phyloP scores from a whole-genome alignment of 2,329 filamentous ascomycete genomes.

The Pseudogymnoascus sp. region DNA sequence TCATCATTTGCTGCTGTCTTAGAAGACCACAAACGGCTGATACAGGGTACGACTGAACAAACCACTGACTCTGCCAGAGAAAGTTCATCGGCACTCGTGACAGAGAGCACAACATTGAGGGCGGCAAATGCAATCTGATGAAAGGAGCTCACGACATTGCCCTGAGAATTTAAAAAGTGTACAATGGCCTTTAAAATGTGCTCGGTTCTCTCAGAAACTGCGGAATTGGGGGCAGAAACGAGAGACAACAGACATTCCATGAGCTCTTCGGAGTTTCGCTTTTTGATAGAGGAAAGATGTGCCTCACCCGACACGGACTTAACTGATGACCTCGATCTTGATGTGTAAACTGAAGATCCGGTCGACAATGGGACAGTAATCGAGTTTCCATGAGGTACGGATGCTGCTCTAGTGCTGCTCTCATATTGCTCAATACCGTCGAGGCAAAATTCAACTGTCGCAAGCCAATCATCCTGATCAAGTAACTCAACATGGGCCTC shows the following conservation, averaged over 20 bases:
- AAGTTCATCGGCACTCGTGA: slow-evolving; percentile 62
- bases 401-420: slow-evolving; percentile 17
- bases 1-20: slow-evolving; percentile 56
- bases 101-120: slow-evolving; percentile 64
- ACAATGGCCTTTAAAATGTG: slow-evolving; percentile 51
- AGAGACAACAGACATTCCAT: slow-evolving; percentile 62
- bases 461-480: slow-evolving; percentile 41
- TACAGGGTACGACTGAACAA: slow-evolving; percentile 57
- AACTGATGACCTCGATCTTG: slow-evolving; percentile 21
- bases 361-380: slow-evolving; percentile 18
- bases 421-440: slow-evolving; percentile 52
- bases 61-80: slow-evolving; percentile 55
- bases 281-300: slow-evolving; percentile 22
- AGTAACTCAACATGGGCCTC: slow-evolving; percentile 77
- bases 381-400: slow-evolving; percentile 17
- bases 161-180: slow-evolving; percentile 54
- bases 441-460: slow-evolving; percentile 50
- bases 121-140: slow-evolving; percentile 70
- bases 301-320: slow-evolving; percentile 29
- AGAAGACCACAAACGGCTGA: slow-evolving; percentile 72
- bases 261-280: slow-evolving; percentile 44
- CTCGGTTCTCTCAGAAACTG: slow-evolving; percentile 51
- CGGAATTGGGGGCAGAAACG: slow-evolving; percentile 60
- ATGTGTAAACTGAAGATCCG: slow-evolving; percentile 17
- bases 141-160: slow-evolving; percentile 53